Evolutionary conservation across 768 basidiomycete genomes (phyloP).

Genomic region (Hygrophorus russula): DNA sequence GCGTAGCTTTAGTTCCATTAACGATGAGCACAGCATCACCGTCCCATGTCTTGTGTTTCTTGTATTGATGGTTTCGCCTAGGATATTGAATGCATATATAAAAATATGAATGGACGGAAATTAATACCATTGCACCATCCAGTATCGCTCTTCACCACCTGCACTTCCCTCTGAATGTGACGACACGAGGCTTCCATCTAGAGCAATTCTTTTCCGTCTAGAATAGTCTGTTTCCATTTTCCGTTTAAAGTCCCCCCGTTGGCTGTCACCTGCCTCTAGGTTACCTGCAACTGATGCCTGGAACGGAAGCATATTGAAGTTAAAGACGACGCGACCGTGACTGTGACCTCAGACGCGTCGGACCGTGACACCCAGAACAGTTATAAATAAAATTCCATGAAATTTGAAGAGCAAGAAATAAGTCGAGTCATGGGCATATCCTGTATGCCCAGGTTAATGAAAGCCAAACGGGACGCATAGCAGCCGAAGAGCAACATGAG

Average conservation of each 20-base stretch:
- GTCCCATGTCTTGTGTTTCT: conserved; percentile 89
- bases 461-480: too few species aligned
- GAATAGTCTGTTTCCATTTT: conserved; percentile 17
- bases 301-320: too few species aligned
- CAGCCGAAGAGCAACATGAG: too few species aligned
- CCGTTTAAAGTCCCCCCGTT: conserved; percentile 22
- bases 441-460: too few species aligned
- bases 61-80: conserved; percentile 60
- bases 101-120: background rate
- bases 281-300: too few species aligned
- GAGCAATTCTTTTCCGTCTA: conserved; percentile 21
- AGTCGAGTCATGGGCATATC: too few species aligned
- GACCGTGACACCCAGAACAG: too few species aligned
- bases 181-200: conserved; percentile 8
- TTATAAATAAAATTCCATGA: too few species aligned
- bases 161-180: background rate
- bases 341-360: too few species aligned
- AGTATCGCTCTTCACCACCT: conserved; percentile 30
- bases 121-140: conserved; percentile 72
- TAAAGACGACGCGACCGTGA: too few species aligned
- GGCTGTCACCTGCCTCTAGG: too few species aligned
- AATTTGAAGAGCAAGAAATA: too few species aligned
- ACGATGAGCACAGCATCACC: conserved; percentile 63
- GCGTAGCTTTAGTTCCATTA: conserved; percentile 29
- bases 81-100: background rate